Evolutionary conservation across 306 rosid genomes (phyloP), one percentile per base, ranked within the genome.

Genomic region (Styphnolobium japonicum): DNA sequence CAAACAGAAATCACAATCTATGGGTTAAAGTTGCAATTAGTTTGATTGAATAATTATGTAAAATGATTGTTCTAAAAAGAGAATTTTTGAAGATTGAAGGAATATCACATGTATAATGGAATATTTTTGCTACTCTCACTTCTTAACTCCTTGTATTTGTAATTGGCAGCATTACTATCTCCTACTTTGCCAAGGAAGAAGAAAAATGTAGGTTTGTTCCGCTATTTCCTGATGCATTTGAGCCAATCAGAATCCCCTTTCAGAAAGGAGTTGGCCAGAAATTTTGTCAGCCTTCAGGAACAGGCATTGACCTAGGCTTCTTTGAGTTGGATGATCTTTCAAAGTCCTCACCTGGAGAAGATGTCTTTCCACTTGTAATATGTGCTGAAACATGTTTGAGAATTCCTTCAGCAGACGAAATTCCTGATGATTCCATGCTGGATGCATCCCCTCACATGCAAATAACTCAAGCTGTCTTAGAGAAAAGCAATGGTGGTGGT

Each of bases 121-220:
- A 62, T 55, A 42, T 57, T 27, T 23, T 67, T 69, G 23, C 11
- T 36, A 51, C 16, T 78, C 48, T 72, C 23, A 70, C 75, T 85
- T 82, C 56, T 55, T 48, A 66, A 61, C 83, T 79, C 31, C 33
- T 64, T 18, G 71, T 60, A 61, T 66, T 37, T 79, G 75, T 73
- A 23, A 62, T 84, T 81, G 48, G 53, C 96, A 94, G 97, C 85
- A 88, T 94, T 55, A 88, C 94, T 14, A 82, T 94, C 80, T 82
- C 72, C 73, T 92, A 92, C 90, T 94, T 94, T 88, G 96, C 95
- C 71, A 94, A 92, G 92, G 98, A 94, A 87, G 97, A 89, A 78
- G 81, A 84, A 56, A 85, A 86, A 49, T 90, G 97, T 74, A 90
- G 83, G 70, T 92, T 90, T 86, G 84, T 84, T 87, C 94, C 98